Evolutionary conservation across 768 basidiomycete genomes (phyloP), one percentile per base, ranked within the genome.

Genomic region (Tylopilus rubrobrunneus): DNA sequence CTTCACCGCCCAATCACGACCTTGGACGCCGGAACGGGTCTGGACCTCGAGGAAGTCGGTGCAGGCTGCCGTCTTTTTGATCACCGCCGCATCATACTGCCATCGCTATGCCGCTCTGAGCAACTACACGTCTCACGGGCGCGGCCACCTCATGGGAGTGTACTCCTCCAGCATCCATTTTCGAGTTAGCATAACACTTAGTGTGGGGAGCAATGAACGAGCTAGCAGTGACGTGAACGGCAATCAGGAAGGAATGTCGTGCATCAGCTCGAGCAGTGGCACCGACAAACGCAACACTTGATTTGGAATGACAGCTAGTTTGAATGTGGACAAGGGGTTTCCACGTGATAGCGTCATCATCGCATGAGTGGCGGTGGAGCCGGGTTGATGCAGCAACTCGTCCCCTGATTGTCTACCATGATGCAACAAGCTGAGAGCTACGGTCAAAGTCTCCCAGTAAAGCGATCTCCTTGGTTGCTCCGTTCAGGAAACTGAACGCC

Each of bases 391-490:
- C 12, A 9, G 33, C 33, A 29, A 31, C 31, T 31, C 4, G 0
- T 31, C 31, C 31, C 7, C 31, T 29, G 29, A 29, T 29, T 9
- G 29, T 34, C 34, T 36, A 5, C 34, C 11, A 8, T 19, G 44
- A 67, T 67, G 62, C 48, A 60, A 28, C 62, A 58, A 23, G 40
- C 19, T 29, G 52, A 63, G 39, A 75, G 67, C 33, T 86, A 79
- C 59, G 84, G 84, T 21, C 72, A 76, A 62, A 63, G 59, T 45
- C 73, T 86, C 50, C 84, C 82, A 59, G 84, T 85, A 74, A 72
- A 42, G 1, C 21, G 3, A 47, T 39, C 50, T 49, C 49, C 46
- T 57, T 36, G 41, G 48, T 33, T 46, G 15, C 36, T 28, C 9
- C 34, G 21, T 23, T 29, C n/a, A 25, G 14, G 23, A 49, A 21